Base-by-base conservation (phyloP, 2,329 filamentous ascomycete genomes). In the Xylaria sp. region DNA sequence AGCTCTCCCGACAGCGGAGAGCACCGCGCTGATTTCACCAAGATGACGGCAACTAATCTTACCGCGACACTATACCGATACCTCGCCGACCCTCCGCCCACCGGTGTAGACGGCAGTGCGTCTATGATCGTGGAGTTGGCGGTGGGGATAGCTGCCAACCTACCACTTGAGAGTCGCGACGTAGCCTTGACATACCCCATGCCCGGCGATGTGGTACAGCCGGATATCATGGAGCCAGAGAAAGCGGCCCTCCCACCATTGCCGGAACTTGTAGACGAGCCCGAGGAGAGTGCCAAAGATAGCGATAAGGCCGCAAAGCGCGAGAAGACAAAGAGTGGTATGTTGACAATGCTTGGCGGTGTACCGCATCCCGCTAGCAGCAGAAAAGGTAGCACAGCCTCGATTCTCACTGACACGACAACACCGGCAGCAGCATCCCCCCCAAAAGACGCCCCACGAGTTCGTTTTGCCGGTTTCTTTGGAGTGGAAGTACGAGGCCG, bases 51-150 rank as follows among this genome's bases (percentile, higher is more conserved):
- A 10, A 83, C 83, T 54, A 89, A 89, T 71, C 83, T 95, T 63
- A 90, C 89, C 1, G 88, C 86, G 4, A 89, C 86, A 33, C 81
- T 99, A 38, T 89, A 90, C 67, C 88, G 91, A 74, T 89, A 92
- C 74, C 84, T 98, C 55, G 86, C 88, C 63, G 91, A 92, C 11
- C 93, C 94, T 1, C 87, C 92, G 0, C 92, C 93, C 0, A 81
- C 89, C 1, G 94, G 94, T 9, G 86, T 98, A n/a, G 90, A 95
- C 71, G 94, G 93, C 58, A 94, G 93, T 69, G 92, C 94, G 1
- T 90, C 90, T 61, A 97, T 96, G 89, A 98, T 99, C 77, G 87
- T 97, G 61, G 94, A 97, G 79, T 86, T 98, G 57, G 93, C 94
- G 0, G 87, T 98, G 33, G 91, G 90, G 67, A 94, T 99, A 70